A percentile compares a stretch with the other conserved stretches of the same genome.
phyloP scores from a whole-genome alignment of 352 stramenopile genomes.

The Pythium oligandrum region DNA sequence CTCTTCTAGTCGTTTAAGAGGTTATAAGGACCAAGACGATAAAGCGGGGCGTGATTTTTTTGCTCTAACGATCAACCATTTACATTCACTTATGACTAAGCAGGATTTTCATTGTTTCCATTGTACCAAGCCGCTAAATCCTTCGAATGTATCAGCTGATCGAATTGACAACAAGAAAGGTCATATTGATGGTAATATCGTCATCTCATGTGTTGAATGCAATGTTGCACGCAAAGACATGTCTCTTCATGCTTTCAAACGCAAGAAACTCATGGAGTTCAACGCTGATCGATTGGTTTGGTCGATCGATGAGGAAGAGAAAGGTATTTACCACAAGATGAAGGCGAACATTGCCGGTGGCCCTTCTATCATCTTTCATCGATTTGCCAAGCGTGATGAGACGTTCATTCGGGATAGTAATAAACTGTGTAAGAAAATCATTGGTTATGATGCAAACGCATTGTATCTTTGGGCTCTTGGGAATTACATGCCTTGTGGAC shows the following conservation, averaged over 20 bases:
- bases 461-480: slow-evolving; percentile 30
- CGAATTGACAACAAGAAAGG: slow-evolving; percentile 13
- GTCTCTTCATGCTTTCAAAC: slow-evolving; percentile 7
- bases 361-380: slow-evolving; percentile 10
- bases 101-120: neutral
- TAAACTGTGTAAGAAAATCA: slow-evolving; percentile 21
- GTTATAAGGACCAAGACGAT: slow-evolving; percentile 16
- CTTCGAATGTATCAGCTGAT: slow-evolving; percentile 11
- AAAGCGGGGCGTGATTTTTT: slow-evolving; percentile 14
- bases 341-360: slow-evolving; percentile 10
- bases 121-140: slow-evolving; percentile 11
- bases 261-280: slow-evolving; percentile 7
- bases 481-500: slow-evolving; percentile 27
- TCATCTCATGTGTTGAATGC: slow-evolving; percentile 19
- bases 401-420: slow-evolving; percentile 18
- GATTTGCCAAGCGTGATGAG: slow-evolving; percentile 6
- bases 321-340: slow-evolving; percentile 10
- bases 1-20: slow-evolving; percentile 3
- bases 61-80: slow-evolving; percentile 5
- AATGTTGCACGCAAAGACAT: slow-evolving; percentile 26
- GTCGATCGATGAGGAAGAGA: slow-evolving; percentile 11
- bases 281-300: slow-evolving; percentile 11
- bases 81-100: neutral
- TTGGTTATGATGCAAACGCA: slow-evolving; percentile 23
- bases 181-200: slow-evolving; percentile 13